A percentile compares a stretch with the other conserved stretches of the same genome.
Evolutionary conservation across 2,329 filamentous ascomycete genomes (phyloP).

Genomic region (Talaromyces sp.): DNA sequence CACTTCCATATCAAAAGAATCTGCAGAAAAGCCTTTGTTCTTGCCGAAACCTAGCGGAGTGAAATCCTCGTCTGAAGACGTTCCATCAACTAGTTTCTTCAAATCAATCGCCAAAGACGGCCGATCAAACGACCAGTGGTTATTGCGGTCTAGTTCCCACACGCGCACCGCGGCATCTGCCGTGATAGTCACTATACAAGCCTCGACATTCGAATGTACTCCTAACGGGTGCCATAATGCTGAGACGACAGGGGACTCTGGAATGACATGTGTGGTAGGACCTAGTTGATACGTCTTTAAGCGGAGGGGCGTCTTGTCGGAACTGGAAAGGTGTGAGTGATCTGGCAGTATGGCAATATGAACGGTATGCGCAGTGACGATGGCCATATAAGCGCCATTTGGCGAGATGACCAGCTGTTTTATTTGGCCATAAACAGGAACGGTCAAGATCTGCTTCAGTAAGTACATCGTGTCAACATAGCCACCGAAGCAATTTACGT

Average conservation of each 20-base stretch:
- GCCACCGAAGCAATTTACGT: constrained; percentile 17
- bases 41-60: constrained; percentile 69
- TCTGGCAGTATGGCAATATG: constrained; percentile 86
- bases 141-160: constrained; percentile 82
- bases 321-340: constrained; percentile 67
- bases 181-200: constrained; percentile 82
- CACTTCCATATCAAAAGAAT: constrained; percentile 90
- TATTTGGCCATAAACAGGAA: constrained; percentile 76
- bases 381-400: constrained; percentile 73
- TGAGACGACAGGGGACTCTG: constrained; percentile 74
- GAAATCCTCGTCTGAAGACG: constrained; percentile 77
- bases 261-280: constrained; percentile 84
- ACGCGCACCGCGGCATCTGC: constrained; percentile 81
- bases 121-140: constrained; percentile 82
- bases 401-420: constrained; percentile 82
- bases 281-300: constrained; percentile 88
- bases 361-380: constrained; percentile 81
- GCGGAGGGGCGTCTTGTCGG: constrained; percentile 66
- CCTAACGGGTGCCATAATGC: constrained; percentile 91
- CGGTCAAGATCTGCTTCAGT: constrained; percentile 63
- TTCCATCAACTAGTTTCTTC: constrained; percentile 82
- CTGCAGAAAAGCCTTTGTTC: constrained; percentile 80
- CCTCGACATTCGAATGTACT: constrained; percentile 60
- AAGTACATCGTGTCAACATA: constrained; percentile 2
- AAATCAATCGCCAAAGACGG: constrained; percentile 82